These are phyloP conservation scores for Acaromyces ingoldii DNA, from an alignment of 1,284 basidiomycete genomes.

Conservation along the genomic window DNA sequence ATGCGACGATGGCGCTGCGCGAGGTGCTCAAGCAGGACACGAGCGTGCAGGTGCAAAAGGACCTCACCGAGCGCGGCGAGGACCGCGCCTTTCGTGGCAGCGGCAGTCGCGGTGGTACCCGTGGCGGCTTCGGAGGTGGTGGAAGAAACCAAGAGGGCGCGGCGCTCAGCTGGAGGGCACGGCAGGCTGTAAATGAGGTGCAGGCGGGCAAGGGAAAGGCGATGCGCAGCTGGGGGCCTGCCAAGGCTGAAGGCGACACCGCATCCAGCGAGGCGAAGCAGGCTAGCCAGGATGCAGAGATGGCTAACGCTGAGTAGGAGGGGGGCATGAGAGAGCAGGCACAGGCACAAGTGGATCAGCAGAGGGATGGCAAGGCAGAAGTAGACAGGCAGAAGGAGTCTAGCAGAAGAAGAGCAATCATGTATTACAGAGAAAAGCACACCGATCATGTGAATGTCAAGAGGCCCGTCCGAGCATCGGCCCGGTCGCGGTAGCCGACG, in stretches of 20 bases:
- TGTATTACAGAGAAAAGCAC: too few relatives aligned
- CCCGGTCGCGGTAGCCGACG: background rate
- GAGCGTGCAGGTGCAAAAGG: slow-evolving; percentile 27
- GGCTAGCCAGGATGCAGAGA: background rate
- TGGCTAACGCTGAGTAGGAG: background rate
- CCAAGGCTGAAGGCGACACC: background rate
- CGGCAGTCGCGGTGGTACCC: background rate
- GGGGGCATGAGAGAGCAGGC: too few relatives aligned
- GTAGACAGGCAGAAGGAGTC: too few relatives aligned
- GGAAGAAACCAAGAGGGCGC: background rate
- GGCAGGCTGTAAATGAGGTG: background rate
- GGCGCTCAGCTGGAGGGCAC: background rate
- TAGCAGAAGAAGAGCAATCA: too few relatives aligned
- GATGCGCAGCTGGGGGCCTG: background rate
- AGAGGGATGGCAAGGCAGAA: too few relatives aligned
- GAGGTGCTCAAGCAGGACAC: slow-evolving; percentile 48
- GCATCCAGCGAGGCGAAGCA: background rate
- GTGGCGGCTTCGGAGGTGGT: background rate
- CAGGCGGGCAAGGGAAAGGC: background rate
- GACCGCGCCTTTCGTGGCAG: slow-evolving; percentile 12
- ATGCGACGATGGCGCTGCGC: slow-evolving; percentile 48
- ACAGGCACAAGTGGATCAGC: too few relatives aligned
- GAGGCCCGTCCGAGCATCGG: too few relatives aligned
- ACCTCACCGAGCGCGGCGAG: slow-evolving; percentile 29
- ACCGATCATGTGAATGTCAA: too few relatives aligned